These are phyloP conservation scores for Kalmanozyma brasiliensis DNA, from an alignment of 1,284 basidiomycete species.

Conservation along the genomic window DNA sequence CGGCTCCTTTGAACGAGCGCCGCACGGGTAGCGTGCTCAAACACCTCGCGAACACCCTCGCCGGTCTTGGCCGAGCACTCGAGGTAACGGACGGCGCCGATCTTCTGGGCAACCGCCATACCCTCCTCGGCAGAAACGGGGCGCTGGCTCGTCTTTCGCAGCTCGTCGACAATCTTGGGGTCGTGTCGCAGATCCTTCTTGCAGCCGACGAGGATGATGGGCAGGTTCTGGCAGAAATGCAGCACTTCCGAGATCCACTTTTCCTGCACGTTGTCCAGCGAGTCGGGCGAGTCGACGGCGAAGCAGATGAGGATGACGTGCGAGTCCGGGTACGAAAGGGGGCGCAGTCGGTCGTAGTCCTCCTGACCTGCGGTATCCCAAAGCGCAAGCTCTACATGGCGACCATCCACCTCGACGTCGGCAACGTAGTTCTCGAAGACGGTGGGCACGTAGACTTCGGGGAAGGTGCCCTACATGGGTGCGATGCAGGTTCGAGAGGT, in stretches of 20 bases:
- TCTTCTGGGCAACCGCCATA: slow-evolving; percentile 86
- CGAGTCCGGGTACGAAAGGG: slow-evolving; percentile 86
- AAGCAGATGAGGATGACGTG: slow-evolving; percentile 95
- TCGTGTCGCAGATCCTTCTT: slow-evolving; percentile 74
- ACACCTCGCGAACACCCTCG: slow-evolving; percentile 89
- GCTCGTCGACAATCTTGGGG: slow-evolving; percentile 68
- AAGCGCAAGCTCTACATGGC: slow-evolving; percentile 88
- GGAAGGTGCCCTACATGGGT: slow-evolving; percentile 80
- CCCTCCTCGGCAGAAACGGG: slow-evolving; percentile 71
- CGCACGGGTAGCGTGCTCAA: slow-evolving; percentile 86
- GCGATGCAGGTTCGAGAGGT: slow-evolving; percentile 3
- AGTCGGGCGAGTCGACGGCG: slow-evolving; percentile 89
- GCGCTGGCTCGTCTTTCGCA: slow-evolving; percentile 67
- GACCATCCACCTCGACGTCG: slow-evolving; percentile 88
- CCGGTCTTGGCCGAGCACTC: slow-evolving; percentile 91
- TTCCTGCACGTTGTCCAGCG: slow-evolving; percentile 92
- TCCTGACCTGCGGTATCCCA: slow-evolving; percentile 97
- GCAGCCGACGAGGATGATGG: slow-evolving; percentile 90
- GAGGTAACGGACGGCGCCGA: slow-evolving; percentile 85
- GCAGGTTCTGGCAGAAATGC: slow-evolving; percentile 87
- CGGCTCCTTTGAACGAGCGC: slow-evolving; percentile 74
- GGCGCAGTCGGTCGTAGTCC: slow-evolving; percentile 72
- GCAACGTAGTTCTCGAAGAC: slow-evolving; percentile 91
- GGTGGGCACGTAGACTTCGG: slow-evolving; percentile 91
- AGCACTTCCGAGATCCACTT: slow-evolving; percentile 96